phyloP scores from a whole-genome alignment of 2,329 filamentous ascomycete species.

The Orbilia blumenaviensis region DNA sequence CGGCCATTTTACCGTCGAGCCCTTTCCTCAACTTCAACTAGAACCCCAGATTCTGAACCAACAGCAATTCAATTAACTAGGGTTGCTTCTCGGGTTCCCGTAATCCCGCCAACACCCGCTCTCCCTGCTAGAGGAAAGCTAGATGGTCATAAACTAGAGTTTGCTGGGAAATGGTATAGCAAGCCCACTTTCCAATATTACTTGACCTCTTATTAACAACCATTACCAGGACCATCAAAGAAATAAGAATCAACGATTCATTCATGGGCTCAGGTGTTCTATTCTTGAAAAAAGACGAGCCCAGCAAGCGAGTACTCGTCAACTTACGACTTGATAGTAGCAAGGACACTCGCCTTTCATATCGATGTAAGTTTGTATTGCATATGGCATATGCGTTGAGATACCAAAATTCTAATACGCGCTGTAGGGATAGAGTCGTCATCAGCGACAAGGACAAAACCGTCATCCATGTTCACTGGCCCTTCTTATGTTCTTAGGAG shows the following conservation, averaged over 20 bases:
- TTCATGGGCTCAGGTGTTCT: conserved; percentile 42
- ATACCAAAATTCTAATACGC: not conserved
- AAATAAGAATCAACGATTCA: conserved; percentile 39
- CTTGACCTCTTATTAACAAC: not conserved
- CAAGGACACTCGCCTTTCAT: conserved; percentile 40
- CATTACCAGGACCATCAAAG: conserved; percentile 26
- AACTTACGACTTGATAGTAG: conserved; percentile 40
- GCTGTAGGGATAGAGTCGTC: conserved; percentile 52
- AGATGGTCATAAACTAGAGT: conserved; percentile 43
- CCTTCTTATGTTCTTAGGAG: conserved; percentile 46
- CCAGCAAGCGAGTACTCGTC: conserved; percentile 31
- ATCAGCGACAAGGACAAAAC: conserved; percentile 46
- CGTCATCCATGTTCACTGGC: conserved; percentile 41
- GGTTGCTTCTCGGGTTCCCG: not conserved
- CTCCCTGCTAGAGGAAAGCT: not conserved
- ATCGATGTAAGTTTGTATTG: conserved; percentile 32
- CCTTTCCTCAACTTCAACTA: conserved; percentile 23
- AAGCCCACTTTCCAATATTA: not conserved
- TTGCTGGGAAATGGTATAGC: conserved; percentile 43
- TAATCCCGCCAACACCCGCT: conserved; percentile 7
- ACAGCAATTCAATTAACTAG: not conserved
- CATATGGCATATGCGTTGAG: not conserved
- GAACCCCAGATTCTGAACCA: not conserved
- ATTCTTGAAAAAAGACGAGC: conserved; percentile 35
- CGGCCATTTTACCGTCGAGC: conserved; percentile 35